Evolutionary conservation across 1,139 yeast genomes (phyloP).

Genomic region (Protomyces arabidopsidicola): DNA sequence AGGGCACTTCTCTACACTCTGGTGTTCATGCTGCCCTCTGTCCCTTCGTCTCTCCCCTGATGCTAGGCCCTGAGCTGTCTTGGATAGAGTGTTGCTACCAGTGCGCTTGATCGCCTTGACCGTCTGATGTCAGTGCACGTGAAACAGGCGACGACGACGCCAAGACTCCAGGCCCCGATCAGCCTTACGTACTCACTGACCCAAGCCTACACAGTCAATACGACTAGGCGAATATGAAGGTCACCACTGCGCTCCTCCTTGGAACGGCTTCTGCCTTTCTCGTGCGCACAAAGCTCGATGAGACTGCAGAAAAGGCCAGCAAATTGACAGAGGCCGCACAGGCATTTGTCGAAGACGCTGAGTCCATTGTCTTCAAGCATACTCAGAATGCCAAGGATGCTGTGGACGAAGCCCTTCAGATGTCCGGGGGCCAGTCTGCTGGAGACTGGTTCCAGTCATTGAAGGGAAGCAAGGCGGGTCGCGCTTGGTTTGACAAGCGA

Average conservation of each 20-base stretch:
- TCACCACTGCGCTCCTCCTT: background rate
- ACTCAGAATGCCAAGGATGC: background rate
- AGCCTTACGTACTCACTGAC: no score
- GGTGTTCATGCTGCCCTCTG: no score
- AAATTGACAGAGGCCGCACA: background rate
- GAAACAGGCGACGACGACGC: no score
- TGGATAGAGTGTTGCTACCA: no score
- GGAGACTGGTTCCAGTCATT: background rate
- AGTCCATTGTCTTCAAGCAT: background rate
- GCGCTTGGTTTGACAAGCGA: background rate
- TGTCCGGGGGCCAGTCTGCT: background rate
- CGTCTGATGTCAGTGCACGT: background rate
- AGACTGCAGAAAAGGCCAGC: background rate
- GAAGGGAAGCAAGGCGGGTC: background rate
- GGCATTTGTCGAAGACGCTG: background rate
- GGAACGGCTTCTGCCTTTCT: background rate
- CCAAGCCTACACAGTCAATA: no score
- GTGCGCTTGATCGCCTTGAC: no score
- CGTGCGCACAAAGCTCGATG: background rate
- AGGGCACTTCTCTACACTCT: no score
- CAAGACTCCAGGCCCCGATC: no score
- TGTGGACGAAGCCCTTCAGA: background rate
- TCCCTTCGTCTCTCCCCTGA: no score
- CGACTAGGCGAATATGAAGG: background rate
- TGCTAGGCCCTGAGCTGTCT: no score